Evolutionary conservation across 2,329 filamentous ascomycete genomes (phyloP), one percentile per base, ranked within the genome.

Genomic region (Pyrenophora tritici-repentis): DNA sequence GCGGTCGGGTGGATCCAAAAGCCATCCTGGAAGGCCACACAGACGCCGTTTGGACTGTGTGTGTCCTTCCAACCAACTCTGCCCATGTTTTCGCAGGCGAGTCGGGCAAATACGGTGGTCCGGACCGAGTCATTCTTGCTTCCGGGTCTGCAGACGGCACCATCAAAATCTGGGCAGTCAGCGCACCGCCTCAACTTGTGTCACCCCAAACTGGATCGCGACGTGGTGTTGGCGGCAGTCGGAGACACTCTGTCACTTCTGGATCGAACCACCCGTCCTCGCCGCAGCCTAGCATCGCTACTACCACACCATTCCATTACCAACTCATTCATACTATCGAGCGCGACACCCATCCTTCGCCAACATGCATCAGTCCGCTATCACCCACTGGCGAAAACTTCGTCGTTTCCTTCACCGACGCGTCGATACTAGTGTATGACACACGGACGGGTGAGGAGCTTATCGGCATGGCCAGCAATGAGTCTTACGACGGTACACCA

Each of bases 11-110:
- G 26, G 94, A 97, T 70, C 91, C 94, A 6, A 97, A 97, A 74
- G 91, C 91, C 2, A 96, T 91, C 0, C 80, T 99, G 3, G 91
- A 97, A 61, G 93, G 92, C 1, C 94, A 97, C 68, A 96, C 89
- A 0, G 94, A 99, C 78, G 91, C 92, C 3, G 91, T 99, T 4
- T 99, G 94, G 94, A 88, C 91, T 2, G 83, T 99, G 2, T 97
- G 92, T 67, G 91, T 97, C 12, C 82, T 99, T 2, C 94, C 94
- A 3, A 86, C 90, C 3, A 93, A 90, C 0, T 82, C 91, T 14
- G 90, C 88, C 2, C 80, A 87, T 22, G 82, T 97, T 2, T 95
- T 97, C 67, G 91, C 92, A 13, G 76, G 80, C 42, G 85, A 84
- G 47, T 83, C 83, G 53, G 88, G 80, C 67, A 83, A 86, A 36